Evolutionary conservation across 306 rosid species (phyloP), one percentile per base, ranked within the genome.

Genomic region (Gynostemma pentaphyllum): DNA sequence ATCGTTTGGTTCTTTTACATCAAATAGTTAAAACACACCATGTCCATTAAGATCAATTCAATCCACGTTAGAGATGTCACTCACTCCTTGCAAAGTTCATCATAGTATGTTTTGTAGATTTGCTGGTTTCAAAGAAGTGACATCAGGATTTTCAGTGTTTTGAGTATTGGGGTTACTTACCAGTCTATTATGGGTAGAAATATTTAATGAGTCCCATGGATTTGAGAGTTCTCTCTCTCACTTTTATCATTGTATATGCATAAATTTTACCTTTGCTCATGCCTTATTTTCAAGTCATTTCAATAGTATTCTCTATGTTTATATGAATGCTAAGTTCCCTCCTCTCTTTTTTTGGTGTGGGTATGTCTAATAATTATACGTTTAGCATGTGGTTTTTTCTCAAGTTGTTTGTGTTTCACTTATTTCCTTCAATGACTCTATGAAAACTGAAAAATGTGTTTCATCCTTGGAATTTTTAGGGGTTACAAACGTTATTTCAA

Each of bases 401-500:
- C 34, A 45, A 16, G 57, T 34, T 32, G 45, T n/a, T n/a, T n/a
- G n/a, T n/a, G n/a, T 19, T 27, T 14, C 18, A 11, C 28, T 48
- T 19, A 1, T 47, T 49, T 49, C 19, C 19, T 15, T 19, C n/a
- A 34, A 27, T 28, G 57, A 30, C 13, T 2, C 21, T 60, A 29
- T 47, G 23, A 63, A 18, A 18, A 19, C 45, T 71, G 45, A 50
- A 40, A 42, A 19, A 19, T 2, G 12, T 19, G 39, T 46, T 18
- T 51, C 21, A 50, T 41, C 65, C 0, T 22, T 54, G 76, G n/a
- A 71, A 12, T 11, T 48, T 68, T 44, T 72, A 83, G 89, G 89
- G 89, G 89, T 49, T 83, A 83, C 53, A 83, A 83, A 68, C 89
- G 83, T 24, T 83, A 80, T 70, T 78, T 64, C 51, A 83, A 71